Evolutionary conservation across 2,329 filamentous ascomycete genomes (phyloP).

Genomic region (Penicillium sp.): DNA sequence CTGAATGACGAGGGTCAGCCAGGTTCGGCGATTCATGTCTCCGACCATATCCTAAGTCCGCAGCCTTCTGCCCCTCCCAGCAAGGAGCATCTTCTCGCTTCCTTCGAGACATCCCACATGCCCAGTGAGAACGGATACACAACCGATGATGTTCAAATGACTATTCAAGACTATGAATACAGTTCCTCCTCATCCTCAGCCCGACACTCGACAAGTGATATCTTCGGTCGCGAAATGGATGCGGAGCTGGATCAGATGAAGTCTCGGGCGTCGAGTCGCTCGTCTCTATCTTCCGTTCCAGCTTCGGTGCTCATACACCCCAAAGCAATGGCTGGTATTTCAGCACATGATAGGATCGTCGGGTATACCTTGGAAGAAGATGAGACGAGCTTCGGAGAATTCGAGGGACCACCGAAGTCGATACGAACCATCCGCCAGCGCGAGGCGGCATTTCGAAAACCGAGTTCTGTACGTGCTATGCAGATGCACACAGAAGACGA

Average conservation of each 20-base stretch:
- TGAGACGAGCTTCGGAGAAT: conserved; percentile 23
- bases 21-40: conserved; percentile 6
- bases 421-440: conserved; percentile 33
- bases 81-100: conserved; percentile 20
- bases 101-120: conserved; percentile 19
- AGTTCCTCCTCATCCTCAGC: conserved; percentile 35
- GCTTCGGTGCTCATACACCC: conserved; percentile 39
- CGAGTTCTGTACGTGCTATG: conserved; percentile 46
- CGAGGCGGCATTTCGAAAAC: conserved; percentile 43
- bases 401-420: conserved; percentile 21
- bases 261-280: conserved; percentile 38
- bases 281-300: conserved; percentile 43
- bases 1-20: conserved; percentile 12
- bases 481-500: conserved; percentile 46
- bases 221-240: conserved; percentile 26
- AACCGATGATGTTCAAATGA: conserved; percentile 19
- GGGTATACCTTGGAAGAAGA: conserved; percentile 23
- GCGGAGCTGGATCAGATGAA: conserved; percentile 26
- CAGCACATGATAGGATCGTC: conserved; percentile 19
- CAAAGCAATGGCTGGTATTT: conserved; percentile 20
- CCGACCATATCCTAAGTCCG: conserved; percentile 22
- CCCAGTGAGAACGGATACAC: conserved; percentile 10
- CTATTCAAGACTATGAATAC: conserved; percentile 30
- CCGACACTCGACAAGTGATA: conserved; percentile 29
- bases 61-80: conserved; percentile 18